Conservation (phyloP, 1,284 basidiomycete genomes). For the Ganoderma multipileum region DNA sequence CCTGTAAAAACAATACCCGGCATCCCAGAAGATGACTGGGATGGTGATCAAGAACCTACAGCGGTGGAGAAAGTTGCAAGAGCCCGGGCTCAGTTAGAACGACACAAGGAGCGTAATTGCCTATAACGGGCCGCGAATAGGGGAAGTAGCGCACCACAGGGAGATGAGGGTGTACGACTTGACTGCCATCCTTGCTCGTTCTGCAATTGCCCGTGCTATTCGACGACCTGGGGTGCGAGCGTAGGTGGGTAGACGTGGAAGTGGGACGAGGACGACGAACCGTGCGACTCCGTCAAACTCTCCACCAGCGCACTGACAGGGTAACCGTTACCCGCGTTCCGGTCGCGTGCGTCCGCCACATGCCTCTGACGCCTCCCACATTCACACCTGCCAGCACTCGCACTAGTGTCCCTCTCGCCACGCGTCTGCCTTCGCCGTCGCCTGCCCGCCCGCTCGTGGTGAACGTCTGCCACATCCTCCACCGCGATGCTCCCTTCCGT, state of each 20-base stretch:
- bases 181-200: conserved; percentile 32
- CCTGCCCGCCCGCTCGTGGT: conserved; percentile 14
- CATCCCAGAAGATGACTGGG: conserved; percentile 73
- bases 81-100: not conserved
- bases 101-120: not conserved
- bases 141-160: conserved; percentile 35
- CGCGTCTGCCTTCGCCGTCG: conserved; percentile 13
- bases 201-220: conserved; percentile 17
- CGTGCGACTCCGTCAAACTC: conserved; percentile 27
- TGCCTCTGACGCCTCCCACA: not conserved
- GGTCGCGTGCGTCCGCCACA: conserved; percentile 1
- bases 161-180: conserved; percentile 37
- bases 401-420: not conserved
- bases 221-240: conserved; percentile 25
- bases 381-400: not conserved
- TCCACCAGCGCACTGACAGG: not conserved
- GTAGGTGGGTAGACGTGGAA: conserved; percentile 18
- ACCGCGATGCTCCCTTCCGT: conserved; percentile 15
- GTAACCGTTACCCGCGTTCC: conserved; percentile 1
- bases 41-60: conserved; percentile 61
- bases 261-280: conserved; percentile 25
- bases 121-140: not conserved
- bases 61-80: not conserved
- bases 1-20: conserved; percentile 76
- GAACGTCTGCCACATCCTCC: conserved; percentile 13